Evolutionary conservation across 23 red algal species (phyloP), one percentile per base, ranked within the genome.

Genomic region (Chondrus crispus): DNA sequence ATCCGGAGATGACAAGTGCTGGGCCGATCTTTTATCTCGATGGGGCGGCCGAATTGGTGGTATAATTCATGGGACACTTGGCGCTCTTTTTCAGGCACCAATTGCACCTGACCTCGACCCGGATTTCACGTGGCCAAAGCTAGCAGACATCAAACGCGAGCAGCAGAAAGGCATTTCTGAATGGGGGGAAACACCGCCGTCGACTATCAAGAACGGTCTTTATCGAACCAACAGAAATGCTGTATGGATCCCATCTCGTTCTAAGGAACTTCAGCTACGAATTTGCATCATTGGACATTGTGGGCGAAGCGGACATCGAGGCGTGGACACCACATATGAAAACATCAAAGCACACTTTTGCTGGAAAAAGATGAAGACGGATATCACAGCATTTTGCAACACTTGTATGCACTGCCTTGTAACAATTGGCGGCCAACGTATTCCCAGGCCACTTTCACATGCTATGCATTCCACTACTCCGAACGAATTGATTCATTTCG

Each of bases 401-500:
- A 33, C 52, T 26, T 54, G 78, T 45, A 58, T 62, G 29, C 78
- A 83, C 52, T 83, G 1, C 46, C 24, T 52, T 10, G 29, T 20
- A 20, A 83, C 78, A 11, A 6, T 16, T n/a, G 40, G 12, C 8
- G 50, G 78, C 32, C 48, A 68, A 29, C 46, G 52, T 26, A 38
- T 83, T n/a, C 12, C 78, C 6, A 1, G 78, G 24, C 78, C 78
- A 16, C 40, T 57, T 38, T 7, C 45, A 9, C 78, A 54, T 32
- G 78, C 78, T 13, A 8, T 83, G 30, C 78, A 83, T 60, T 41
- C 48, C 24, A 52, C 40, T 0, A 11, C n/a, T 19, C 78, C 46
- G 32, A 83, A 83, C 46, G 78, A 83, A 28, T 52, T 83, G 12
- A 62, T 83, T 83, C 78, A 83, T 1, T 37, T 62, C 40, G 78